Base-by-base conservation (phyloP, 164 flowering plant genomes). In the Aristolochia californica region DNA sequence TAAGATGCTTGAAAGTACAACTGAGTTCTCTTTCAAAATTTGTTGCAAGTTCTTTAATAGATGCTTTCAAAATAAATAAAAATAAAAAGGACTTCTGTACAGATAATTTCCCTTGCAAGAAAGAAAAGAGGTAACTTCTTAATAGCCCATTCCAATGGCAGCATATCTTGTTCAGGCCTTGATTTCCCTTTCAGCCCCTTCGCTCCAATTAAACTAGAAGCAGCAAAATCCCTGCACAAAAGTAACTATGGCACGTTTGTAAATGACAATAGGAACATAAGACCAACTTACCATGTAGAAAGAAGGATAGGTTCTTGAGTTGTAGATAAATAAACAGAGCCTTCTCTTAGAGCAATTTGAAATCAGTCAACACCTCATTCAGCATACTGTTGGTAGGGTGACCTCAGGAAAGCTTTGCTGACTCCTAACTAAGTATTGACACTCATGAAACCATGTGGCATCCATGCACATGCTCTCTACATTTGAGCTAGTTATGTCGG, bases 121-220 rank as follows among this genome's bases (percentile, higher is more conserved):
- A 28, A 8, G 40, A n/a, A 34, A 8, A 8, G 40, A 34, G 10
- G 40, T 34, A 34, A 34, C 40, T 5, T 34, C 40, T 34, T 34
- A 34, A 34, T 28, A 28, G 34, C 3, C 88, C 83, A 77, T 49
- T 96, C 98, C 48, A 93, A 66, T 28, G 97, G 98, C 15, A 93
- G 80, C 98, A 91, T 93, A 70, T 89, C 97, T 25, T 82, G 68
- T 68, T 93, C 94, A 24, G 95, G 95, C 95, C 95, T 88, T 56
- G 98, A 93, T 62, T 75, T 85, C 43, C 98, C 98, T 21, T 18
- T 18, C 71, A 85, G 71, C 28, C 94, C 88, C 34, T 63, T 45
- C 13, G 83, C 73, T 65, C 98, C 98, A 63, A 78, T 71, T 85
- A 86, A 76, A 57, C 63, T 58, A 48, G 94, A 78, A 55, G 71